These are phyloP conservation scores for Urtica urens DNA, from an alignment of 306 rosid species.

Conservation along the genomic window DNA sequence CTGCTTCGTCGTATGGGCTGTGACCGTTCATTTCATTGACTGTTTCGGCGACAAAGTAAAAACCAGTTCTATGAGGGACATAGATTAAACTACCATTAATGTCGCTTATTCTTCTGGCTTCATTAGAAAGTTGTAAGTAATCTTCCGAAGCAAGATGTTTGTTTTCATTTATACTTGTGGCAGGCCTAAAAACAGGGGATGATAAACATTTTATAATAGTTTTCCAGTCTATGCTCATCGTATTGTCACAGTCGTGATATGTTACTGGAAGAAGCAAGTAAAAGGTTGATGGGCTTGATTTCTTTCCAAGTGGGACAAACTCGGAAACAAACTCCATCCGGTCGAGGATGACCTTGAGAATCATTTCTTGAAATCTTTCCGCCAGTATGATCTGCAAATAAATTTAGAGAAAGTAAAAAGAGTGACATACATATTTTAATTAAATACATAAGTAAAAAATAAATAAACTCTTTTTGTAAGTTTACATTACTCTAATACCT, in stretches of 20 bases:
- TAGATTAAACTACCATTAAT: constrained; percentile 70
- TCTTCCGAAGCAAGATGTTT: constrained; percentile 13
- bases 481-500: constrained; percentile 38
- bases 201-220: constrained; percentile 56
- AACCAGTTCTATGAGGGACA: constrained; percentile 36
- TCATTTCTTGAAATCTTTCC: constrained; percentile 83
- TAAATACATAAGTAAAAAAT: constrained; percentile 8
- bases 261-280: constrained; percentile 81
- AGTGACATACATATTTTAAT: too few species aligned
- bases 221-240: constrained; percentile 58
- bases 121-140: constrained; percentile 54
- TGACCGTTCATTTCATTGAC: constrained; percentile 34
- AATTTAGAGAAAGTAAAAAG: constrained; percentile 1
- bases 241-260: constrained; percentile 27
- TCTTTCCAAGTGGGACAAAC: constrained; percentile 49
- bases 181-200: constrained; percentile 63
- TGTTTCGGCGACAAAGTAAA: constrained; percentile 50
- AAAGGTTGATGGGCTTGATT: constrained; percentile 39
- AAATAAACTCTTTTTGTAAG: not conserved
- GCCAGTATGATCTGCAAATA: constrained; percentile 63
- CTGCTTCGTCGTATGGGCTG: constrained; percentile 38
- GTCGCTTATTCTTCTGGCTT: constrained; percentile 42
- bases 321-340: constrained; percentile 55
- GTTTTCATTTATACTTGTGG: constrained; percentile 15
- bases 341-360: constrained; percentile 74